A percentile compares a stretch with the other conserved stretches of the same genome.
Conservation (phyloP, 495 filamentous ascomycete species). For the Neurospora tetraspora region DNA sequence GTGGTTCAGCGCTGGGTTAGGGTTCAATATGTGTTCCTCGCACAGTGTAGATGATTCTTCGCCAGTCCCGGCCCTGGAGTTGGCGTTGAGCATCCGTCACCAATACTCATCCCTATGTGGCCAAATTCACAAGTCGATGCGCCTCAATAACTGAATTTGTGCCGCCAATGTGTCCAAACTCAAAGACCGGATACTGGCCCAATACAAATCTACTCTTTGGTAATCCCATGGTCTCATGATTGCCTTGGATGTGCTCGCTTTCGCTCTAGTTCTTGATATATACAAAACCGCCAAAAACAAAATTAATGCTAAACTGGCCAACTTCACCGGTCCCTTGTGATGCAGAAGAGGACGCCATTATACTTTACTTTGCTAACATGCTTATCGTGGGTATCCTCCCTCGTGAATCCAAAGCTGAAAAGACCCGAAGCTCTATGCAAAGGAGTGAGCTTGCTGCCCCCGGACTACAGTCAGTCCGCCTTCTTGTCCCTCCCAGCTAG, state of each 20-base stretch:
- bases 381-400: neutral
- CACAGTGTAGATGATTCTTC: neutral
- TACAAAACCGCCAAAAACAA: neutral
- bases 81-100: neutral
- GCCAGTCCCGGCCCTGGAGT: neutral
- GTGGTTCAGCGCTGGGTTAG: neutral
- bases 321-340: neutral
- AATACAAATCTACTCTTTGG: neutral
- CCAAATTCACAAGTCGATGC: neutral
- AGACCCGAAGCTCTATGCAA: neutral
- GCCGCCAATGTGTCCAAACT: neutral
- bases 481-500: conserved; percentile 19
- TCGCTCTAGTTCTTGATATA: neutral
- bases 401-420: neutral
- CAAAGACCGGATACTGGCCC: neutral
- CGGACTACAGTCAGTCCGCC: conserved; percentile 12
- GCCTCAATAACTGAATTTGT: neutral
- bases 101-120: neutral
- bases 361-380: neutral
- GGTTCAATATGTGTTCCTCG: neutral
- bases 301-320: neutral
- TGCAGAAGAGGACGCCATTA: neutral
- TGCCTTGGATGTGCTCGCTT: neutral
- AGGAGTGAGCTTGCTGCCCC: neutral
- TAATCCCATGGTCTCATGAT: neutral